Conservation (phyloP, 2,329 filamentous ascomycete genomes). For the Tetracladium maxilliforme region DNA sequence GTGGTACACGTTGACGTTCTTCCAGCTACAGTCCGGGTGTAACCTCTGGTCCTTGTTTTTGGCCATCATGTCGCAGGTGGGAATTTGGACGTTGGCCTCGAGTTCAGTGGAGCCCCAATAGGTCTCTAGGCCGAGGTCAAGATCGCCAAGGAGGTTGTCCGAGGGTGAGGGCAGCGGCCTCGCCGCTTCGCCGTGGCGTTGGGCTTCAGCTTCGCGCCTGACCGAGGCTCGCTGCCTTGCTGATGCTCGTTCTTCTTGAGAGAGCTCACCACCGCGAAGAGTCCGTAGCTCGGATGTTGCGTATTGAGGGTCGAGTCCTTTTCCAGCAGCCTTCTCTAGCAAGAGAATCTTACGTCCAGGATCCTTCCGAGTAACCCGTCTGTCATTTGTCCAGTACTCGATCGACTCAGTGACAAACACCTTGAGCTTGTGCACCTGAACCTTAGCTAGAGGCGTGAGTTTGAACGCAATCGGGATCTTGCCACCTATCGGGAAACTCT, state of each 20-base stretch:
- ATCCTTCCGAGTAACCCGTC: slow-evolving; percentile 53
- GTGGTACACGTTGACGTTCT: slow-evolving; percentile 61
- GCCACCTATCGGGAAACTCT: slow-evolving; percentile 58
- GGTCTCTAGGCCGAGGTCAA: slow-evolving; percentile 36
- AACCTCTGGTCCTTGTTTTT: slow-evolving; percentile 43
- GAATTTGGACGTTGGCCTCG: slow-evolving; percentile 61
- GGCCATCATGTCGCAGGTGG: slow-evolving; percentile 54
- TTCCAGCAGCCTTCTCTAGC: slow-evolving; percentile 57
- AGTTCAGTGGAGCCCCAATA: slow-evolving; percentile 58
- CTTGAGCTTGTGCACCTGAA: slow-evolving; percentile 61
- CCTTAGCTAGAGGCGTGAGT: slow-evolving; percentile 57
- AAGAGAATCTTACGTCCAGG: slow-evolving; percentile 51
- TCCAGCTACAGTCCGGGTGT: slow-evolving; percentile 60
- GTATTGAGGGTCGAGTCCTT: slow-evolving; percentile 46
- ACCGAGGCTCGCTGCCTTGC: slow-evolving; percentile 15
- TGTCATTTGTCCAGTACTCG: slow-evolving; percentile 55
- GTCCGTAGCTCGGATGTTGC: slow-evolving; percentile 51
- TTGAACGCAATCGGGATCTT: slow-evolving; percentile 66
- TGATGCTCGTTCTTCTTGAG: slow-evolving; percentile 25
- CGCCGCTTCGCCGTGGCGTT: slow-evolving; percentile 32
- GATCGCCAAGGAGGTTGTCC: slow-evolving; percentile 50
- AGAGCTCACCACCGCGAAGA: slow-evolving; percentile 49
- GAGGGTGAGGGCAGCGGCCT: slow-evolving; percentile 14
- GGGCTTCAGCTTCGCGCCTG: slow-evolving; percentile 29
- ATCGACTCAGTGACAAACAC: slow-evolving; percentile 60